Percentiles rank a stretch among this genome's conserved stretches.
These are phyloP conservation scores for Populus deltoides DNA, from an alignment of 345 rosid genomes.

Conservation along the genomic window DNA sequence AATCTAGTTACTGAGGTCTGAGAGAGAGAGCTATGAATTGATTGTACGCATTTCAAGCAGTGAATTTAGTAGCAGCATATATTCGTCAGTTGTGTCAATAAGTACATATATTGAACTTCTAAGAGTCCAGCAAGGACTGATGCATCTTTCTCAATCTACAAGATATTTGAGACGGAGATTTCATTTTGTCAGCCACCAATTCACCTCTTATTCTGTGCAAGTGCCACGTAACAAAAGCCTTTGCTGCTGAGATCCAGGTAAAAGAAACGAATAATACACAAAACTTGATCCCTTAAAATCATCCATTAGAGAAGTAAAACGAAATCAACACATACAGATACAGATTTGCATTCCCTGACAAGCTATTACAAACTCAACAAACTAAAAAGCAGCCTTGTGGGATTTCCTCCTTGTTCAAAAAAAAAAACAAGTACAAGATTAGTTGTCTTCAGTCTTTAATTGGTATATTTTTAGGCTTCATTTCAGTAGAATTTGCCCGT, in stretches of 20 bases:
- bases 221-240: background rate
- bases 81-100: background rate
- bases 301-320: background rate
- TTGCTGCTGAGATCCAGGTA: background rate
- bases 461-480: constrained; percentile 22
- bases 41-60: no score
- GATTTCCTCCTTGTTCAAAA: background rate
- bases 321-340: background rate
- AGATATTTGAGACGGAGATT: background rate
- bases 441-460: constrained; percentile 22
- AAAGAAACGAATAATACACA: background rate
- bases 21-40: background rate
- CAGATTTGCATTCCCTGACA: background rate
- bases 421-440: background rate
- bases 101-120: background rate
- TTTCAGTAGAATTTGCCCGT: constrained; percentile 35
- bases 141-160: background rate
- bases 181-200: background rate
- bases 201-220: background rate
- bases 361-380: background rate
- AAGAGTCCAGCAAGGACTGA: background rate
- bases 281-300: background rate
- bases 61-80: background rate
- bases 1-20: constrained; percentile 34
- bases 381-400: background rate